Evolutionary conservation across 1,139 yeast species (phyloP), one percentile per base, ranked within the genome.

Genomic region (Suhomyces terraborum): DNA sequence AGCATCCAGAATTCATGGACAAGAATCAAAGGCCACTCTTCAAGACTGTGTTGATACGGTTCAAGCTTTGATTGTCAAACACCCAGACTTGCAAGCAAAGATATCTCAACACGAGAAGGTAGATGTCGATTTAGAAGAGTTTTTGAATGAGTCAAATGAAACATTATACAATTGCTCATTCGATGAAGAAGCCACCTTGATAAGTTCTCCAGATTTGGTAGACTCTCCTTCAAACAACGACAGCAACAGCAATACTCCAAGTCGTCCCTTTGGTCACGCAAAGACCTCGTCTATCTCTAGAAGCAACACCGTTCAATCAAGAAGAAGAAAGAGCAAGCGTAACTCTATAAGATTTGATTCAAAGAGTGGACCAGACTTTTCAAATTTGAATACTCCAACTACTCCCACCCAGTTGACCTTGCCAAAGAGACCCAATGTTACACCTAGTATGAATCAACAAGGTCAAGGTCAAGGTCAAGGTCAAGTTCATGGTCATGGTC

Each of bases 1-100:
- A 25, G 68, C 75, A 10, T 67, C 81, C 3, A 73, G 67, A 46
- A 52, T 63, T 22, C 82, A 78, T 51, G 82, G 82, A 40, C 68
- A 69, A 58, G 75, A 76, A 47, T 59, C 70, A 38, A 64, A 70
- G 53, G 43, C 55, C 7, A 53, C 67, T 8, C 58, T 74, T 26
- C 61, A 56, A 41, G 68, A 69, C 41, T 64, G 62, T 46, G 55
- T 65, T 16, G 59, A 61, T 20, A 59, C 61, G 20, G 56, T 72
- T 33, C 55, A 58, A 24, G 48, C 52, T 13, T 55, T 72, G 30
- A 40, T 64, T 18, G 66, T 52, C 9, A 69, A 67, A 45, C 52
- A 62, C 46, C 77, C 77, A 4, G 76, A 71, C 42, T 55, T 72
- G 35, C 58, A 53, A 37, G 62, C 61, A 8, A 62, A 58, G 42